Base-by-base conservation (phyloP, 139 green algal genomes). In the Micractinium conductrix region DNA sequence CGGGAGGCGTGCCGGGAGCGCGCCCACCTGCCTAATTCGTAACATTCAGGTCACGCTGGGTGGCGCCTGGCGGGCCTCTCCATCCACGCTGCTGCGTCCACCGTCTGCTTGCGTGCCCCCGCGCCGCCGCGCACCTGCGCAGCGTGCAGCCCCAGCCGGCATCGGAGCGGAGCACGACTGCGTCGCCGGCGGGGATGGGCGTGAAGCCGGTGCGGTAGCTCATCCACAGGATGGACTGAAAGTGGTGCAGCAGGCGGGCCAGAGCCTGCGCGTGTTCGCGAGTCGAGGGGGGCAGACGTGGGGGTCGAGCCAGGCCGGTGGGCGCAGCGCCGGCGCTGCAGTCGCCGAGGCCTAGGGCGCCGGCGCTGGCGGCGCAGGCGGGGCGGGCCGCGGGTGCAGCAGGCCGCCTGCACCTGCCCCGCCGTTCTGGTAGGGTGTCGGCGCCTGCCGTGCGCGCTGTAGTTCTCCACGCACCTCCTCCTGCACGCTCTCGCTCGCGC, bases 81-180 rank as follows among this genome's bases (percentile, higher is more conserved):
- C n/a, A n/a, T n/a, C n/a, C n/a, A n/a, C n/a, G n/a, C n/a, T n/a
- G n/a, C n/a, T n/a, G n/a, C n/a, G n/a, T n/a, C n/a, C n/a, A n/a
- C n/a, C n/a, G n/a, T n/a, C n/a, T n/a, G n/a, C n/a, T n/a, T n/a
- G n/a, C n/a, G n/a, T n/a, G n/a, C n/a, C n/a, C n/a, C n/a, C n/a
- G n/a, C n/a, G 14, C 10, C 48, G 14, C 48, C 48, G 14, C 48
- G 12, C 48, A 67, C 76, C 76, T 82, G 70, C 96, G 92, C 38
- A 99, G 85, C 19, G 97, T 99, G 90, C 96, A 99, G 45, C 96
- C 96, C 96, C 96, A 99, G 8, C 96, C 96, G 0, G 91, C 91
- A 69, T 99, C 96, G 28, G 74, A 95, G 12, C 86, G 95, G 10
- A 96, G 84, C 2, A 73, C n/a, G n/a, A n/a, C 63, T n/a, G 48